A percentile compares a stretch with the other conserved stretches of the same genome.
Conservation (phyloP, 305 asterid genomes). For the Solanum aculeatissimum region DNA sequence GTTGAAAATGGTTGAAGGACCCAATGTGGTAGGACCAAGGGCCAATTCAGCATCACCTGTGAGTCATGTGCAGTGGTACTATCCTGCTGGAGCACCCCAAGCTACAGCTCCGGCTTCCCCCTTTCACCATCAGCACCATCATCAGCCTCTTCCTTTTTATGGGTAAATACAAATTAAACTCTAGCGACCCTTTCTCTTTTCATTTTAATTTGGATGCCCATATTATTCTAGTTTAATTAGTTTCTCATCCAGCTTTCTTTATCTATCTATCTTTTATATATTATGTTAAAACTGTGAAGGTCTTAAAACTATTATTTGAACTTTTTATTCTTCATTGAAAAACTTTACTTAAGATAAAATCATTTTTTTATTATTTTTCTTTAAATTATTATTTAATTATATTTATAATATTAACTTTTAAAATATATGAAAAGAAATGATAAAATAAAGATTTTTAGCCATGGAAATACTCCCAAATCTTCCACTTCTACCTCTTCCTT, state of each 20-base stretch:
- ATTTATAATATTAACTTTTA: too few relatives aligned
- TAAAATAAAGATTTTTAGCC: too few relatives aligned
- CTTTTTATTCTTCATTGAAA: too few relatives aligned
- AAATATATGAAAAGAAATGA: too few relatives aligned
- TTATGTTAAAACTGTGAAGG: too few relatives aligned
- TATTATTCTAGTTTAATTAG: neutral
- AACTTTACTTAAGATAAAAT: too few relatives aligned
- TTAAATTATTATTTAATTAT: too few relatives aligned
- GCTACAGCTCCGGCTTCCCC: constrained; percentile 26
- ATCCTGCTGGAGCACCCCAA: constrained; percentile 36
- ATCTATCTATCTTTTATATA: too few relatives aligned
- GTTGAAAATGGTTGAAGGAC: constrained; percentile 26
- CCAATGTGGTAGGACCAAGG: constrained; percentile 54
- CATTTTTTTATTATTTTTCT: too few relatives aligned
- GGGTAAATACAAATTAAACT: constrained; percentile 26
- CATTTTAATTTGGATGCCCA: neutral
- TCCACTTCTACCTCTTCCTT: too few relatives aligned
- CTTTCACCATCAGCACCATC: constrained; percentile 37
- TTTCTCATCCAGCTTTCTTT: neutral
- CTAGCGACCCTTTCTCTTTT: neutral
- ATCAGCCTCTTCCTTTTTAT: constrained; percentile 62
- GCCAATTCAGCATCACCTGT: constrained; percentile 37
- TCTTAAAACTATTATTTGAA: too few relatives aligned
- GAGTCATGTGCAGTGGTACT: constrained; percentile 68
- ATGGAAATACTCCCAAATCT: too few relatives aligned